phyloP scores from a whole-genome alignment of 208 protist genomes.

The Leptomonas seymouri region DNA sequence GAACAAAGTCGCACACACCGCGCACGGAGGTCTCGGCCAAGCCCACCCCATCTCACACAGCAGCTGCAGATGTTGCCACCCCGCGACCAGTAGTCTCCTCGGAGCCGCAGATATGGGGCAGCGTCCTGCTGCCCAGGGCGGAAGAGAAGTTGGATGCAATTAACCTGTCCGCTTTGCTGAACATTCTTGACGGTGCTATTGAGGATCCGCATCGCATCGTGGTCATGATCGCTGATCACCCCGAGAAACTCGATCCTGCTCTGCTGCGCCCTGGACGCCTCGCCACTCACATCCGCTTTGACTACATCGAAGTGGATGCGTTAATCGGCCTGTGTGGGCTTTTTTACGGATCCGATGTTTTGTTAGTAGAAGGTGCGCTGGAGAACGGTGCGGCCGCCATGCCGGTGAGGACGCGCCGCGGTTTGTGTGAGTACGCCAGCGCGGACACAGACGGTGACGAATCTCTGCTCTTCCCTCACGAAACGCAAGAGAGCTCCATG shows the following conservation, averaged over 20 bases:
- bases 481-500: neutral
- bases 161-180: slow-evolving; percentile 26
- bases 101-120: neutral
- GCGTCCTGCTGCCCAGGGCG: neutral
- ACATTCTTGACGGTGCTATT: slow-evolving; percentile 25
- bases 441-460: neutral
- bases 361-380: neutral
- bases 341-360: slow-evolving; percentile 17
- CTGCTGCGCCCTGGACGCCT: slow-evolving; percentile 32
- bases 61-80: neutral
- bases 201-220: slow-evolving; percentile 32
- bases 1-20: too few species aligned
- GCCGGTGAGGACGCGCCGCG: neutral
- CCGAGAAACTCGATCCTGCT: slow-evolving; percentile 29
- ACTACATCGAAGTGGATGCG: slow-evolving; percentile 29
- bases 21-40: too few species aligned
- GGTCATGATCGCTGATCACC: slow-evolving; percentile 32
- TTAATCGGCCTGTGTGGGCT: slow-evolving; percentile 21
- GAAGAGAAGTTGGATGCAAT: slow-evolving; percentile 10
- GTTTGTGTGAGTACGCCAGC: neutral
- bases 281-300: slow-evolving; percentile 28
- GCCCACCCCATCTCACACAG: too few species aligned
- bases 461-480: neutral
- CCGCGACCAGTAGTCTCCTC: neutral
- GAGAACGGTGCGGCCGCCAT: neutral